A percentile compares a stretch with the other conserved stretches of the same genome.
Evolutionary conservation across 257 asterid genomes (phyloP).

Genomic region (Penstemon barbatus): DNA sequence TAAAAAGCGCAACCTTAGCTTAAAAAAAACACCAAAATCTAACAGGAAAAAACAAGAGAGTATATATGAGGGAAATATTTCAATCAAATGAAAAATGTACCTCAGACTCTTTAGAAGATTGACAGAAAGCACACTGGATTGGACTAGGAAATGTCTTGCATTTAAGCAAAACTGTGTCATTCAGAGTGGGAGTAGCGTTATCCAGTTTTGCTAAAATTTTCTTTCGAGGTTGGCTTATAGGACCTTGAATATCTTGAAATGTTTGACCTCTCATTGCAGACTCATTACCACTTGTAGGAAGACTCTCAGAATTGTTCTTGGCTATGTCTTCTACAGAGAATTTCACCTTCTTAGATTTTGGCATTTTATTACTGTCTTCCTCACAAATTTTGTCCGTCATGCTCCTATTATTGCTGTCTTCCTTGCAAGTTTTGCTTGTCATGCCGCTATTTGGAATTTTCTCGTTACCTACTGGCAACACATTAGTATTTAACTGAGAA

Average conservation of each 20-base stretch:
- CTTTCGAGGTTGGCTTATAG: conserved; percentile 21
- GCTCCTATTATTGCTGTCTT: conserved; percentile 15
- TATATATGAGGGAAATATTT: conserved; percentile 5
- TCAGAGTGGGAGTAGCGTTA: conserved; percentile 28
- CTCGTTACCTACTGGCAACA: conserved; percentile 29
- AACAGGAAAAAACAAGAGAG: background rate
- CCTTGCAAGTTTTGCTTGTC: conserved; percentile 27
- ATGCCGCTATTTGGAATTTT: conserved; percentile 27
- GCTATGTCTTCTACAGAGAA: conserved; percentile 39
- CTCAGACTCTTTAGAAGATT: conserved; percentile 69
- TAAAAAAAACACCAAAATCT: conserved; percentile 22
- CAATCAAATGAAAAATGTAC: conserved; percentile 38
- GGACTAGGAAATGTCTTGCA: conserved; percentile 36
- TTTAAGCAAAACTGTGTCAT: conserved; percentile 34
- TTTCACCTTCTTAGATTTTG: conserved; percentile 49
- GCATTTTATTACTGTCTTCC: conserved; percentile 16
- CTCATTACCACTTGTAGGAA: conserved; percentile 23
- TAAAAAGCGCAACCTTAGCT: background rate
- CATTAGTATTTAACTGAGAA: conserved; percentile 31
- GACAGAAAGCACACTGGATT: conserved; percentile 73
- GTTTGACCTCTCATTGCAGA: conserved; percentile 29
- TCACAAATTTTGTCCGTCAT: conserved; percentile 25
- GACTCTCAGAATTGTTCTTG: conserved; percentile 26
- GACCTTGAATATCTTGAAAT: conserved; percentile 22
- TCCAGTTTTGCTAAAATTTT: conserved; percentile 33